A percentile compares a stretch with the other conserved stretches of the same genome.
These are phyloP conservation scores for Darksidea phi DNA, from an alignment of 495 filamentous ascomycete species.

Conservation along the genomic window DNA sequence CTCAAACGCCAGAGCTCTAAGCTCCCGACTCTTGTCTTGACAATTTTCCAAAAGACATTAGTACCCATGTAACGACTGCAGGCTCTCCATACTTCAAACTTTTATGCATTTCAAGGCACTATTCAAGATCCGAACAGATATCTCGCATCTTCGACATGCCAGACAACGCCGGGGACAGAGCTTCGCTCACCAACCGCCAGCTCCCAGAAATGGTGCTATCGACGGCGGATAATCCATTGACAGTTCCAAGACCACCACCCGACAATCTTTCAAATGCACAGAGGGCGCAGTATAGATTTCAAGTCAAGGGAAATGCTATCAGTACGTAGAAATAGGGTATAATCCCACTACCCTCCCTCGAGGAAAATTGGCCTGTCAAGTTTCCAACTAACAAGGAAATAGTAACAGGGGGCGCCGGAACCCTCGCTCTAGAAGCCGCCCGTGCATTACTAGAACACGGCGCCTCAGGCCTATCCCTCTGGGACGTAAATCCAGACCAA, in stretches of 20 bases:
- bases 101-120: too few species aligned
- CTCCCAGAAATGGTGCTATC: slow-evolving; percentile 62
- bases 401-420: slow-evolving; percentile 70
- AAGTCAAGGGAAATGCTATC: slow-evolving; percentile 63
- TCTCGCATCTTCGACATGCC: slow-evolving; percentile 25
- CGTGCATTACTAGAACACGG: slow-evolving; percentile 73
- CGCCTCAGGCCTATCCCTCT: slow-evolving; percentile 57
- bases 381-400: slow-evolving; percentile 3
- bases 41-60: too few species aligned
- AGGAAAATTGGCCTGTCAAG: not conserved
- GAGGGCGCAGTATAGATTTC: slow-evolving; percentile 58
- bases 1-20: not conserved
- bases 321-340: slow-evolving; percentile 36
- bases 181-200: slow-evolving; percentile 38
- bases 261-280: slow-evolving; percentile 47
- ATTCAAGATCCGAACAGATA: too few species aligned
- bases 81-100: not conserved
- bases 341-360: slow-evolving; percentile 4
- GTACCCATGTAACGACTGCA: not conserved
- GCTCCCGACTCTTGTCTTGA: too few species aligned
- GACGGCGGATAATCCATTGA: slow-evolving; percentile 49
- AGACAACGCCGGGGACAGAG: slow-evolving; percentile 33
- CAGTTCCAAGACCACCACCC: slow-evolving; percentile 46
- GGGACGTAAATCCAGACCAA: slow-evolving; percentile 57
- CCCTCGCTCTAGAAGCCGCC: slow-evolving; percentile 58